These are phyloP conservation scores for Xylaria polymorpha DNA, from an alignment of 2,329 filamentous ascomycete genomes.

Conservation along the genomic window DNA sequence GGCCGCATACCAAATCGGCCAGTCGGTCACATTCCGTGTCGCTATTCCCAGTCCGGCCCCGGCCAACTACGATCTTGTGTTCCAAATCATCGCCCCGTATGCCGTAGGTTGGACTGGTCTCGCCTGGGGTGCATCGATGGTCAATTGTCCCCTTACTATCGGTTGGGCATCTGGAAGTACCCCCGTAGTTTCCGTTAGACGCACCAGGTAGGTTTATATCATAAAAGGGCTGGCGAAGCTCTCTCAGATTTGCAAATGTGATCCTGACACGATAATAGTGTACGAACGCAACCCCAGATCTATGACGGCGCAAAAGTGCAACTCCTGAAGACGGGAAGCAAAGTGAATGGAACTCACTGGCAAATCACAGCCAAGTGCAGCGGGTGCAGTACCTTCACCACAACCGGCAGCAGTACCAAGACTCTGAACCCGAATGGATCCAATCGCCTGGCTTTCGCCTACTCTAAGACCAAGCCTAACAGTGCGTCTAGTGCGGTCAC, in stretches of 20 bases:
- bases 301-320: constrained; percentile 50
- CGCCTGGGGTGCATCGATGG: constrained; percentile 63
- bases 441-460: constrained; percentile 76
- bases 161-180: constrained; percentile 58
- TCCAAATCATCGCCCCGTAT: constrained; percentile 58
- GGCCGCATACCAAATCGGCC: constrained; percentile 46
- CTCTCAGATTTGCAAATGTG: not conserved
- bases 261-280: constrained; percentile 43
- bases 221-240: not conserved
- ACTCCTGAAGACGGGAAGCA: constrained; percentile 53
- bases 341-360: constrained; percentile 56
- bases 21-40: constrained; percentile 50
- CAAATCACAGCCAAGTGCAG: constrained; percentile 55
- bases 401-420: constrained; percentile 39
- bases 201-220: constrained; percentile 55
- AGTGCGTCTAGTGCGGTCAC: constrained; percentile 41
- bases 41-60: constrained; percentile 52
- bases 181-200: constrained; percentile 57
- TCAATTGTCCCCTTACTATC: constrained; percentile 59
- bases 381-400: constrained; percentile 52
- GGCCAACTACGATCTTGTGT: constrained; percentile 53
- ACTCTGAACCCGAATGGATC: constrained; percentile 89
- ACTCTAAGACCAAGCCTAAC: constrained; percentile 44
- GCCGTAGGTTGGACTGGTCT: constrained; percentile 60
- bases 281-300: constrained; percentile 51